Evolutionary conservation across 306 rosid genomes (phyloP), one percentile per base, ranked within the genome.

Genomic region (Abrus precatorius): DNA sequence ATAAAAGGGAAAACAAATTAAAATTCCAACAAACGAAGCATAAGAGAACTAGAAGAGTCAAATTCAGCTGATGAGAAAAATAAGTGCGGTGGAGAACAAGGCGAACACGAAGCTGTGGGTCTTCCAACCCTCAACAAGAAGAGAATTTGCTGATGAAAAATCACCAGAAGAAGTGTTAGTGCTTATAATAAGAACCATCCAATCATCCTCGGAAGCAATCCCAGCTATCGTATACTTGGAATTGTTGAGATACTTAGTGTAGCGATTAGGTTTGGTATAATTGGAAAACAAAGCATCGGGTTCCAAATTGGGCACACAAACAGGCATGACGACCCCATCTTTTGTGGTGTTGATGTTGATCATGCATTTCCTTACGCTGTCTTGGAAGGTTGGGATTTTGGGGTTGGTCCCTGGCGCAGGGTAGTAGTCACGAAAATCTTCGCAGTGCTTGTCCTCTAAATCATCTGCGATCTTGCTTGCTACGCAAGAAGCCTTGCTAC

Each of bases 201-300:
- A 94, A 14, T 94, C 89, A 30, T 91, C 74, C 50, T 94, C 90
- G 1, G 85, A 71, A 10, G 91, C 97, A 53, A 89, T 27, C 1
- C 98, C 98, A 2, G 86, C 97, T 13, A 88, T 88, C 0, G 85
- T 78, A 69, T 78, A 92, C 78, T 80, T 89, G 0, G 97, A 88
- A 75, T 78, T 71, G 10, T 92, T 92, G 10, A 92, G 67, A 57
- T 87, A 89, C 80, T 67, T 88, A 0, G 89, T 80, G 52, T 70
- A 88, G 5, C 33, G 80, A 70, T 69, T 32, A 0, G 77, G 32
- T 6, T 72, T 43, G 0, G 91, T 92, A 14, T 82, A 92, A 56
- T 88, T 89, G 27, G 79, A 70, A 8, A 88, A 63, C 63, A 90
- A 79, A 7, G 54, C 44, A 2, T 60, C 66, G 0, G 38, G 2